Evolutionary conservation across 139 green algal genomes (phyloP).

Genomic region (Nannochloris sp.): DNA sequence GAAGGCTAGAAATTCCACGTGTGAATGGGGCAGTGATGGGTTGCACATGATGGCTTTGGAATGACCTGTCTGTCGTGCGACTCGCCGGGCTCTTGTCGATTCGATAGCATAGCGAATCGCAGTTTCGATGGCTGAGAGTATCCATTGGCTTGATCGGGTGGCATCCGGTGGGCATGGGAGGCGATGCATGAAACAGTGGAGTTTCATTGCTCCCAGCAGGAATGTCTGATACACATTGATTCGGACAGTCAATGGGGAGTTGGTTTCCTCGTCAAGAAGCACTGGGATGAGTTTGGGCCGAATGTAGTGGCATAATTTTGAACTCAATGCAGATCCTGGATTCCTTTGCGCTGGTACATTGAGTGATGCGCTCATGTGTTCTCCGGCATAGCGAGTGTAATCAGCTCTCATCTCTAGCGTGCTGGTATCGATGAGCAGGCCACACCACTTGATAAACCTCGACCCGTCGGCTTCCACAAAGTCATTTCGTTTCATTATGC

Average conservation of each 20-base stretch:
- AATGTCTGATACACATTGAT: slow-evolving; percentile 85
- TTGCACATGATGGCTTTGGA: slow-evolving; percentile 1
- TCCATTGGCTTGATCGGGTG: not conserved
- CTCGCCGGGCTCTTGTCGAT: slow-evolving; percentile 7
- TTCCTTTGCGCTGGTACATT: slow-evolving; percentile 43
- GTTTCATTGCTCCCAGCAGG: slow-evolving; percentile 72
- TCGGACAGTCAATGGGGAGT: slow-evolving; percentile 49
- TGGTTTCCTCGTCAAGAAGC: slow-evolving; percentile 76
- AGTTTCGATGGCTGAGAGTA: slow-evolving; percentile 16
- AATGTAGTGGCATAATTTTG: slow-evolving; percentile 69
- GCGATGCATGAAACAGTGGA: slow-evolving; percentile 52
- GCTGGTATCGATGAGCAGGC: slow-evolving; percentile 64
- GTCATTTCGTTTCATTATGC: not conserved
- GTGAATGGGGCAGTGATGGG: not conserved
- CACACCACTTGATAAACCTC: slow-evolving; percentile 75
- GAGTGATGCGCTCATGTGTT: slow-evolving; percentile 46
- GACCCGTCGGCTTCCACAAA: slow-evolving; percentile 13
- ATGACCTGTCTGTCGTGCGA: slow-evolving; percentile 8
- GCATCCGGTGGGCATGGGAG: slow-evolving; percentile 26
- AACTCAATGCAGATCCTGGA: slow-evolving; percentile 31
- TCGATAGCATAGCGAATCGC: slow-evolving; percentile 15
- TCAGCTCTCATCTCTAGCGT: slow-evolving; percentile 76
- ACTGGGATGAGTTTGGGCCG: slow-evolving; percentile 77
- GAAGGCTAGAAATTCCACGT: slow-evolving; percentile 47
- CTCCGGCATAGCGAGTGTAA: slow-evolving; percentile 69